Conservation (phyloP, 768 basidiomycete species). For the Mycena amicta region DNA sequence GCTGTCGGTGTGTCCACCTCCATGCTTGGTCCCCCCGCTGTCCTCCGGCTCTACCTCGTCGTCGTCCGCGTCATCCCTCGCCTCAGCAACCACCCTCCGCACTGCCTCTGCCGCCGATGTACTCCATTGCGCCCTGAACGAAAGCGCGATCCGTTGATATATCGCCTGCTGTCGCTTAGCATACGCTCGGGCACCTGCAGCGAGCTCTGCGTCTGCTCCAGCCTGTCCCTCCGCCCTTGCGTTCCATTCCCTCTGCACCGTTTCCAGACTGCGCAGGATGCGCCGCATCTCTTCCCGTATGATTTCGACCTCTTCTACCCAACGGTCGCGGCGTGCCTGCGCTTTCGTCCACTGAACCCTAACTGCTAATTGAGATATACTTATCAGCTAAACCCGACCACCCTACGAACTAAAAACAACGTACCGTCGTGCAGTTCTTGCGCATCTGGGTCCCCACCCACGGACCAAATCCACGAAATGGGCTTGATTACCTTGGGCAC, state of each 20-base stretch:
- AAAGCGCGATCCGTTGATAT: neutral
- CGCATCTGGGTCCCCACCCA: neutral
- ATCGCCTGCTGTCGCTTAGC: neutral
- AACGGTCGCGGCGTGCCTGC: neutral
- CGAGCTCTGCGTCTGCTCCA: neutral
- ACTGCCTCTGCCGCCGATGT: neutral
- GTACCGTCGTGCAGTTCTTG: neutral
- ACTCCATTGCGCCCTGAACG: neutral
- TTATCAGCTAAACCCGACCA: too few species aligned
- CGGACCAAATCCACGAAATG: neutral
- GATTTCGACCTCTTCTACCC: neutral
- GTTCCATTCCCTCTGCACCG: neutral
- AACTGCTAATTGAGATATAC: neutral
- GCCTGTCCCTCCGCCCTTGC: neutral
- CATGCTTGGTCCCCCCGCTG: too few species aligned
- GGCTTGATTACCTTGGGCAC: too few species aligned
- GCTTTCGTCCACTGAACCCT: slow-evolving; percentile 1
- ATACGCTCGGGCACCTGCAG: neutral
- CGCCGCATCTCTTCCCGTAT: slow-evolving; percentile 2
- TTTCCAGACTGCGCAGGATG: neutral
- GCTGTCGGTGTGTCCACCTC: too few species aligned
- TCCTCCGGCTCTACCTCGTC: too few species aligned
- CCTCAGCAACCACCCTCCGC: neutral
- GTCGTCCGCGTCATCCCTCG: too few species aligned
- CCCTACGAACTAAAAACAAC: too few species aligned